A percentile compares a stretch with the other conserved stretches of the same genome.
phyloP scores from a whole-genome alignment of 2,329 filamentous ascomycete species.

The Septoria linicola region DNA sequence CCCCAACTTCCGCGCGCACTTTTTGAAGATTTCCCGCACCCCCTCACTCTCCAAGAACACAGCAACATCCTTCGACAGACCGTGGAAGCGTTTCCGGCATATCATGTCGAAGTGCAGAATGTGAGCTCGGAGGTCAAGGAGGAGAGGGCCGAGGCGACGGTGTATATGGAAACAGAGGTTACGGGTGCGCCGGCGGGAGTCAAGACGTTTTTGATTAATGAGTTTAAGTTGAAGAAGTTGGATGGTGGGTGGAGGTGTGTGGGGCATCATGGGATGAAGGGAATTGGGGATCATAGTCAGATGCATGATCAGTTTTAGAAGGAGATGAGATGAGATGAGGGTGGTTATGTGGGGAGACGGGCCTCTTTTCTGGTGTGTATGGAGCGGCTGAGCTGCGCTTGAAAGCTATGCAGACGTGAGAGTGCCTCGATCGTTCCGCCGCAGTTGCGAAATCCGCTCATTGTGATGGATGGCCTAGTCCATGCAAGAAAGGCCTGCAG shows the following conservation, averaged over 20 bases:
- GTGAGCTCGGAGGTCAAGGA: slow-evolving; percentile 16
- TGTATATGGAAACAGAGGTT: slow-evolving; percentile 16
- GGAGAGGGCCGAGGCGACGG: slow-evolving; percentile 11
- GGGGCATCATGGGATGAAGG: slow-evolving; percentile 20
- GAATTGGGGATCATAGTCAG: slow-evolving; percentile 13
- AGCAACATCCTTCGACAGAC: slow-evolving; percentile 12
- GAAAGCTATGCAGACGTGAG: too few species aligned
- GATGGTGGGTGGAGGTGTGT: slow-evolving; percentile 15
- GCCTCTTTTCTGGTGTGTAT: too few species aligned
- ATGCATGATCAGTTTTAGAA: slow-evolving; percentile 4
- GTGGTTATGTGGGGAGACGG: too few species aligned
- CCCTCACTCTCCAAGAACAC: slow-evolving; percentile 14
- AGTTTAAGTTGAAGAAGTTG: slow-evolving; percentile 16
- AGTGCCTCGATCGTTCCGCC: too few species aligned
- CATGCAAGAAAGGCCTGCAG: too few species aligned
- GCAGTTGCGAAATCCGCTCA: too few species aligned
- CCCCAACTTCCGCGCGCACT: slow-evolving; percentile 16
- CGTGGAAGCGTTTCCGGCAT: slow-evolving; percentile 10
- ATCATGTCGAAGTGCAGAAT: slow-evolving; percentile 12
- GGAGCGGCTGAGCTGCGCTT: too few species aligned
- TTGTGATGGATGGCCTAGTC: too few species aligned
- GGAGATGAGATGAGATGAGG: too few species aligned
- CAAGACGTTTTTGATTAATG: slow-evolving; percentile 16
- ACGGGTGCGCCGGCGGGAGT: slow-evolving; percentile 14
- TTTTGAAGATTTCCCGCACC: slow-evolving; percentile 18